Evolutionary conservation across 495 filamentous ascomycete genomes (phyloP).

Genomic region (Aspergillus avenaceus): DNA sequence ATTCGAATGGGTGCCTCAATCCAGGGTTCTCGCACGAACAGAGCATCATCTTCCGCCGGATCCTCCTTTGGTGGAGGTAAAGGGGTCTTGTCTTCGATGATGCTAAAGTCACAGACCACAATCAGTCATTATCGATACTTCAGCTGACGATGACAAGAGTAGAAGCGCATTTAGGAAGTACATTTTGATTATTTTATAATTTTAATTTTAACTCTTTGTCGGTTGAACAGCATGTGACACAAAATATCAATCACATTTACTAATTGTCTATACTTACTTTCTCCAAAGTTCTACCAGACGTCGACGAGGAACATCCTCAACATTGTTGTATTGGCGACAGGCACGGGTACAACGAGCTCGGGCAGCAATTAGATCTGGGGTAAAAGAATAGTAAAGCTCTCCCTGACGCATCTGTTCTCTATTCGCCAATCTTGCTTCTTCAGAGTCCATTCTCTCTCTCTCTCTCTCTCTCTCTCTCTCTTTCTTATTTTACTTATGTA

Average conservation of each 20-base stretch:
- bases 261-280: conserved; percentile 50
- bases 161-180: too few species aligned
- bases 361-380: conserved; percentile 50
- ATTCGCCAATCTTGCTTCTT: conserved; percentile 6
- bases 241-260: neutral
- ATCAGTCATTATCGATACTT: too few species aligned
- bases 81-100: conserved; percentile 56
- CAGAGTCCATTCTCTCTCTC: conserved; percentile 1
- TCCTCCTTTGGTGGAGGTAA: conserved; percentile 53
- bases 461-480: too few species aligned
- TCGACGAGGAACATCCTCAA: conserved; percentile 53
- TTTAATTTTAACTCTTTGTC: too few species aligned
- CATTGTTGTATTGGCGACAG: conserved; percentile 58
- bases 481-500: too few species aligned
- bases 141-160: too few species aligned
- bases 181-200: too few species aligned
- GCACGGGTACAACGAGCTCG: conserved; percentile 57
- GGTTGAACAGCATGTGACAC: too few species aligned
- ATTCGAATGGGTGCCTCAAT: conserved; percentile 66
- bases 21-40: conserved; percentile 59
- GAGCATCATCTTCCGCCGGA: conserved; percentile 54
- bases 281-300: conserved; percentile 63
- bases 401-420: conserved; percentile 37
- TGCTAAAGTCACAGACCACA: too few species aligned
- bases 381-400: conserved; percentile 49